Evolutionary conservation across 306 rosid genomes (phyloP), one percentile per base, ranked within the genome.

Genomic region (Cicer arietinum): DNA sequence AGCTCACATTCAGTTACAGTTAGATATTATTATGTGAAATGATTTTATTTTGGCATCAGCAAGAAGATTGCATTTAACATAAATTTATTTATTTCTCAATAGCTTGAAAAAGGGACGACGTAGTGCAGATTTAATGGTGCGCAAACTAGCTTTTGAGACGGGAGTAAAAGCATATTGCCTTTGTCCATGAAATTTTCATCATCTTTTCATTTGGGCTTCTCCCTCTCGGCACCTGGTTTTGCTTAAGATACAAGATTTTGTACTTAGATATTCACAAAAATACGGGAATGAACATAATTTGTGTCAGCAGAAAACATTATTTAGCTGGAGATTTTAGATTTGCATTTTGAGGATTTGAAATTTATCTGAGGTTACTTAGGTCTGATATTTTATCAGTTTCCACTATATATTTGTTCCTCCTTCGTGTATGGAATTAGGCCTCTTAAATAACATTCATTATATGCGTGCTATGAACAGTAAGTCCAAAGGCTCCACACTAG

Each of bases 51-150:
- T 69, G 61, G 37, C 84, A 57, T 22, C 51, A 44, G 72, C 45
- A 61, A 64, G 69, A 71, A 75, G 63, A 48, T 82, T 74, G 76
- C 70, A 67, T 52, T 80, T 75, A 73, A 17, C 67, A 75, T 56
- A 7, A 56, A 51, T 39, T 44, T 30, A 30, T 30, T 70, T 66
- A 73, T 46, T 73, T 51, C 69, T 52, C 50, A 37, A 67, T 63
- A 54, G 79, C 78, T 68, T 69, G 76, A 41, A 59, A 37, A 66
- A 7, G 71, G 67, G 67, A 47, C 43, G 45, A 53, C 46, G 66
- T 76, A 77, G 64, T 18, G 68, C 68, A 17, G 77, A 44, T 79
- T 41, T 73, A 59, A 20, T 25, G 51, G 77, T 75, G 75, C 85
- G 56, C 47, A 85, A 46, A 35, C 61, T 80, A 74, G 75, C 45